Evolutionary conservation across 176 grass and related monocot species (phyloP).

Genomic region (Miscanthus lutarioriparius): DNA sequence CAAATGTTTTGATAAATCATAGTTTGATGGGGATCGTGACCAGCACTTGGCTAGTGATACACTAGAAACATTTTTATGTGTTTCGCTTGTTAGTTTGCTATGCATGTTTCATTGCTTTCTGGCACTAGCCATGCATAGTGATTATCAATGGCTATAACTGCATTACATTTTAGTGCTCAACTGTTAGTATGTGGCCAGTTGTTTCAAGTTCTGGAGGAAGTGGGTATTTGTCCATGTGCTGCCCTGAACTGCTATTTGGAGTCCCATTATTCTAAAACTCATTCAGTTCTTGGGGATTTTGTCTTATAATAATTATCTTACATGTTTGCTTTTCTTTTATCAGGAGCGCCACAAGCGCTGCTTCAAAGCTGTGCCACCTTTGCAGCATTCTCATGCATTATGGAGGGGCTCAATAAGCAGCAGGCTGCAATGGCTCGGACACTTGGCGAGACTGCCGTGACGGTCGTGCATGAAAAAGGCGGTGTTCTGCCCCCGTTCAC

Average conservation of each 20-base stretch:
- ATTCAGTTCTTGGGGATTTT: not conserved
- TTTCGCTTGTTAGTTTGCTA: not conserved
- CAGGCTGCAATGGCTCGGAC: constrained; percentile 69
- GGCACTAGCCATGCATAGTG: not conserved
- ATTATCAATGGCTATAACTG: not conserved
- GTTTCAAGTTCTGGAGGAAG: not conserved
- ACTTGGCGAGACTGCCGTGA: not conserved
- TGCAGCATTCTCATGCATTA: constrained; percentile 88
- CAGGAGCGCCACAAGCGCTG: constrained; percentile 75
- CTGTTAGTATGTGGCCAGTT: not conserved
- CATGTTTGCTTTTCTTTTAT: not conserved
- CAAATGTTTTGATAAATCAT: not conserved
- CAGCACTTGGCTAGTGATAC: not conserved
- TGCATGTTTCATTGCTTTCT: not conserved
- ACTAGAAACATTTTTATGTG: not conserved
- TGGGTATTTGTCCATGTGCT: not conserved
- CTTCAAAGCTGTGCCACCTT: constrained; percentile 84
- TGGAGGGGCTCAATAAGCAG: constrained; percentile 94
- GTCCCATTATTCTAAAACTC: not conserved
- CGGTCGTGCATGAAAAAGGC: not conserved
- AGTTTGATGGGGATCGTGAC: not conserved
- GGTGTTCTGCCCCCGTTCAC: constrained; percentile 82
- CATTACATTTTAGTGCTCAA: not conserved
- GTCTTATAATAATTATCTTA: not conserved
- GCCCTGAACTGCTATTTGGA: not conserved